These are phyloP conservation scores for Candida silvatica DNA, from an alignment of 805 yeast genomes.

Conservation along the genomic window DNA sequence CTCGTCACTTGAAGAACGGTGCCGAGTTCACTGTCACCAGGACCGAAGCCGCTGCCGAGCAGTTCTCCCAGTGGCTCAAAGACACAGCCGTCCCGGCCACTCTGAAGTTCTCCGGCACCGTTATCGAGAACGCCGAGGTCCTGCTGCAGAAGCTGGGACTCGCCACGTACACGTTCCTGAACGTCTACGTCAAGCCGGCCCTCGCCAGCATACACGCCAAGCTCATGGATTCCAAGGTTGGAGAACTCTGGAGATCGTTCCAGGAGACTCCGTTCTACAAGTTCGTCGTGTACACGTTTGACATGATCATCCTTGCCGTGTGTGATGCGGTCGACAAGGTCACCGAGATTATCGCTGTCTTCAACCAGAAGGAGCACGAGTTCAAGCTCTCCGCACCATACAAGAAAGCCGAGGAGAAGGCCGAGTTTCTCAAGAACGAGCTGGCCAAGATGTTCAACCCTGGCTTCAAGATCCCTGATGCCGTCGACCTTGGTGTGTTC, in stretches of 20 bases:
- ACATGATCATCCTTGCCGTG: not conserved
- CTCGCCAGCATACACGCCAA: constrained; percentile 6
- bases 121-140: too few relatives aligned
- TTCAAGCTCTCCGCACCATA: constrained; percentile 20
- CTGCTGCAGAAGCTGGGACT: too few relatives aligned
- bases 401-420: constrained; percentile 21
- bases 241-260: constrained; percentile 12
- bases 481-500: constrained; percentile 17
- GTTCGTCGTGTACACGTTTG: constrained; percentile 3
- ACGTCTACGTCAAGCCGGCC: constrained; percentile 16
- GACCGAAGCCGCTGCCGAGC: constrained; percentile 1
- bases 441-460: constrained; percentile 22
- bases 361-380: constrained; percentile 11
- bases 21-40: constrained; percentile 1
- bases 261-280: constrained; percentile 7
- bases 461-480: constrained; percentile 20
- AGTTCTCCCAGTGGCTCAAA: constrained; percentile 4
- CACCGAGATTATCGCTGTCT: constrained; percentile 4
- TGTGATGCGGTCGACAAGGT: constrained; percentile 3
- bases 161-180: too few relatives aligned
- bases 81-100: constrained; percentile 11
- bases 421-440: constrained; percentile 23
- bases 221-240: constrained; percentile 13
- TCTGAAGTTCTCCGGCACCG: not conserved
- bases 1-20: not conserved